A percentile compares a stretch with the other conserved stretches of the same genome.
Evolutionary conservation across 2,329 filamentous ascomycete genomes (phyloP).

Genomic region (Seiridium unicorne): DNA sequence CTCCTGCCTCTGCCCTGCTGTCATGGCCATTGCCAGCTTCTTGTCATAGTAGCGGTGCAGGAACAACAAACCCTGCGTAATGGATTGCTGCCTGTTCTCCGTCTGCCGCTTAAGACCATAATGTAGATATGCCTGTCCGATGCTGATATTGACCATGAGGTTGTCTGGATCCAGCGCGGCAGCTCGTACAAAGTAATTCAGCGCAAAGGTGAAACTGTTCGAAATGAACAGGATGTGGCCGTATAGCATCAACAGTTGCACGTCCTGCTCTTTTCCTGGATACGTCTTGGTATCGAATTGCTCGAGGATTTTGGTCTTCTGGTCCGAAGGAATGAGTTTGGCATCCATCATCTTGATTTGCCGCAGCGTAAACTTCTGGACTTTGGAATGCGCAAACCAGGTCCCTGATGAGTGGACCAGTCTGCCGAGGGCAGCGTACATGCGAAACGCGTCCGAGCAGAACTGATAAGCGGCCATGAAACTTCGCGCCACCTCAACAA

Average conservation of each 20-base stretch:
- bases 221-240: slow-evolving; percentile 86
- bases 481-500: slow-evolving; percentile 71
- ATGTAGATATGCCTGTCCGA: slow-evolving; percentile 84
- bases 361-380: slow-evolving; percentile 87
- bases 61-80: slow-evolving; percentile 83
- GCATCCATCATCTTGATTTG: slow-evolving; percentile 90
- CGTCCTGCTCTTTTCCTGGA: slow-evolving; percentile 60
- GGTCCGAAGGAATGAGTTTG: slow-evolving; percentile 50
- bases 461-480: slow-evolving; percentile 82
- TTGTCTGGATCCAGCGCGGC: slow-evolving; percentile 74
- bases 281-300: slow-evolving; percentile 29
- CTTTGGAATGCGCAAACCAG: slow-evolving; percentile 77
- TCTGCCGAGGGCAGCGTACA: slow-evolving; percentile 77
- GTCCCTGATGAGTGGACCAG: slow-evolving; percentile 70
- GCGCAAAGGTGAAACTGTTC: slow-evolving; percentile 76
- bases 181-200: slow-evolving; percentile 85
- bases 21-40: slow-evolving; percentile 36
- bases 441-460: slow-evolving; percentile 77
- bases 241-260: slow-evolving; percentile 82
- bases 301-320: slow-evolving; percentile 30
- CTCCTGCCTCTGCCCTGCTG: slow-evolving; percentile 59
- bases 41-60: slow-evolving; percentile 70
- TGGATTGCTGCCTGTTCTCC: slow-evolving; percentile 84
- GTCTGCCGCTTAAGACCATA: slow-evolving; percentile 86
- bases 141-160: slow-evolving; percentile 74